Conservation (phyloP, 345 rosid species). For the Psidium friedrichsthalianum region DNA sequence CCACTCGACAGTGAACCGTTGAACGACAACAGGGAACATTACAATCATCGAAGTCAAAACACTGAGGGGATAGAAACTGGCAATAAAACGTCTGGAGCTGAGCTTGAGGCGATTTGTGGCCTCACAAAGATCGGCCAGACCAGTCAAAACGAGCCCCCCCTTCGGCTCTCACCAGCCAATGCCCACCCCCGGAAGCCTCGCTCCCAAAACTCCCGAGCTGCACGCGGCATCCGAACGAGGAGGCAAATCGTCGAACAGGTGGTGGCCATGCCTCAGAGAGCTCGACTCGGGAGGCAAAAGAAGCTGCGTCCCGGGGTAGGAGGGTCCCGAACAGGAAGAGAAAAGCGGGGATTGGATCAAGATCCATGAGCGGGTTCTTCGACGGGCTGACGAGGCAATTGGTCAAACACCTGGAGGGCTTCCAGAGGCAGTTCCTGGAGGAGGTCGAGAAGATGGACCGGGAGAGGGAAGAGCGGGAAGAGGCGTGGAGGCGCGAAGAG, state of each 20-base stretch:
- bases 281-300: slow-evolving; percentile 10
- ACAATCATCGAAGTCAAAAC: neutral
- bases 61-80: neutral
- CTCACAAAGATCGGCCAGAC: neutral
- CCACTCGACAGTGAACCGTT: neutral
- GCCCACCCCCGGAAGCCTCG: neutral
- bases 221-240: neutral
- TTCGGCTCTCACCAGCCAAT: neutral
- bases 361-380: slow-evolving; percentile 13
- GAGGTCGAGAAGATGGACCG: slow-evolving; percentile 28
- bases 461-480: slow-evolving; percentile 28
- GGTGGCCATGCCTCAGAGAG: slow-evolving; percentile 23
- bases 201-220: neutral
- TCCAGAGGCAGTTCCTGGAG: slow-evolving; percentile 26
- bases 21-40: neutral
- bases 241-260: slow-evolving; percentile 3
- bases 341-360: slow-evolving; percentile 15
- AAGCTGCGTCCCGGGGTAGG: neutral
- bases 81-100: neutral
- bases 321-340: slow-evolving; percentile 8
- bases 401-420: slow-evolving; percentile 35
- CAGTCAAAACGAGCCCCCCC: neutral
- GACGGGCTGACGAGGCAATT: slow-evolving; percentile 30
- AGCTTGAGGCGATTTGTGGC: neutral
- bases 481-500: slow-evolving; percentile 25